Evolutionary conservation across 352 stramenopile species (phyloP).

Genomic region (Globisporangium cystogenes): DNA sequence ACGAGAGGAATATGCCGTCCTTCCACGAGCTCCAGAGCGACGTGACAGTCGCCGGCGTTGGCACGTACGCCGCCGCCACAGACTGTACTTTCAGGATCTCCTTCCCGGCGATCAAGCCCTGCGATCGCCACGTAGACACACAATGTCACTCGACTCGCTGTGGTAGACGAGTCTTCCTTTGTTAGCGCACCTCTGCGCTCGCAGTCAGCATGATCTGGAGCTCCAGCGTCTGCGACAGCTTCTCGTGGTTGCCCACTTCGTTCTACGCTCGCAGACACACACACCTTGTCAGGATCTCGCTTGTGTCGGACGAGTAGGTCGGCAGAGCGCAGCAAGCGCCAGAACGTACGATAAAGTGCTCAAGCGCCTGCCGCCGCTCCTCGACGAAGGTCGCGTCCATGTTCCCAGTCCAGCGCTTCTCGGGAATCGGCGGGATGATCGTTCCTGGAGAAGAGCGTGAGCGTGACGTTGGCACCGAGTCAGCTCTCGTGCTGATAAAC

Average conservation of each 20-base stretch:
- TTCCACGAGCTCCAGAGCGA: slow-evolving; percentile 82
- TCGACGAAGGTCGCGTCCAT: slow-evolving; percentile 89
- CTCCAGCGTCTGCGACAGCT: slow-evolving; percentile 77
- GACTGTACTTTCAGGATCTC: slow-evolving; percentile 78
- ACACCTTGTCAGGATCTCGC: not conserved
- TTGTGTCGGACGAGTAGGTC: no score
- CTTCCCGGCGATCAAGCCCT: slow-evolving; percentile 81
- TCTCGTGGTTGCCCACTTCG: slow-evolving; percentile 81
- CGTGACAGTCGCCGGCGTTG: slow-evolving; percentile 63
- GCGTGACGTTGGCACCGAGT: not conserved
- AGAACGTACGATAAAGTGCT: slow-evolving; percentile 78
- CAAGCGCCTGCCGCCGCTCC: slow-evolving; percentile 78
- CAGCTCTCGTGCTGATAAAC: not conserved
- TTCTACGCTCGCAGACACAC: slow-evolving; percentile 39
- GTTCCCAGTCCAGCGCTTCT: slow-evolving; percentile 86
- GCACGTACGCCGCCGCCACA: slow-evolving; percentile 66
- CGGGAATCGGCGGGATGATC: slow-evolving; percentile 85
- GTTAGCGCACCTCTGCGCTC: slow-evolving; percentile 55
- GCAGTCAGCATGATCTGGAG: slow-evolving; percentile 80
- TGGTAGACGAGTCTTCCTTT: not conserved
- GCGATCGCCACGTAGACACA: not conserved
- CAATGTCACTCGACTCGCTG: not conserved
- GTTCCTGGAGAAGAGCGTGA: slow-evolving; percentile 30
- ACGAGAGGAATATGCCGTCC: slow-evolving; percentile 65
- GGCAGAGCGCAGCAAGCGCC: no score